Conservation (phyloP, 257 asterid species). For the Haberlea rhodopensis region DNA sequence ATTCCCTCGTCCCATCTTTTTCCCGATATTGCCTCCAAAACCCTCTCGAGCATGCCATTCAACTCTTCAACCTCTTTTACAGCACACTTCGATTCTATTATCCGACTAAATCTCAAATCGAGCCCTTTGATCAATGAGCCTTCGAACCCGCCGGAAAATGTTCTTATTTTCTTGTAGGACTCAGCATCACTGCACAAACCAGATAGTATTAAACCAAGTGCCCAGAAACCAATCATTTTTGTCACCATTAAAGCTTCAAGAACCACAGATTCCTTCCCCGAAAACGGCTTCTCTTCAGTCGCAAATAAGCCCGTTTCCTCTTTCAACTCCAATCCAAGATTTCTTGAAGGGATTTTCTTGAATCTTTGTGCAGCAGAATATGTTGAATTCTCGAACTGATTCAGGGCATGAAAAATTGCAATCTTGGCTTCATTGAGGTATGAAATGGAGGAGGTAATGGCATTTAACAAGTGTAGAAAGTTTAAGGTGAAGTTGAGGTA, state of each 20-base stretch:
- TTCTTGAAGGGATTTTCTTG: constrained; percentile 25
- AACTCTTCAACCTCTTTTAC: constrained; percentile 52
- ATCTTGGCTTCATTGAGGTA: constrained; percentile 46
- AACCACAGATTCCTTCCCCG: constrained; percentile 39
- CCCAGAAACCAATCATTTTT: constrained; percentile 37
- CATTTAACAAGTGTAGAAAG: constrained; percentile 46
- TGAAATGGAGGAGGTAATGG: constrained; percentile 46
- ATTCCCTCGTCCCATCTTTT: constrained; percentile 22
- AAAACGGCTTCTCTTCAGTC: constrained; percentile 28
- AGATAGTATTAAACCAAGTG: constrained; percentile 46
- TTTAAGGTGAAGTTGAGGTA: constrained; percentile 45
- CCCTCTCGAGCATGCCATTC: constrained; percentile 29
- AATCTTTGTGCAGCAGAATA: constrained; percentile 22
- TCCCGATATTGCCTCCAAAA: constrained; percentile 16
- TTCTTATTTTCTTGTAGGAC: constrained; percentile 39
- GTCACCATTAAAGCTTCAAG: constrained; percentile 36
- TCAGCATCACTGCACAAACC: constrained; percentile 40
- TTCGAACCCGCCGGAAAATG: constrained; percentile 25
- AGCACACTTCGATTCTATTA: constrained; percentile 25
- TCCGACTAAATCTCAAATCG: constrained; percentile 34
- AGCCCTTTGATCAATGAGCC: constrained; percentile 35
- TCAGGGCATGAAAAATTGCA: constrained; percentile 40
- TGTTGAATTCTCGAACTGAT: constrained; percentile 29
- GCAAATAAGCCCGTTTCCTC: constrained; percentile 19
- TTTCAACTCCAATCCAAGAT: constrained; percentile 27